Conservation (phyloP, 345 rosid species). For the Lagerstroemia speciosa region DNA sequence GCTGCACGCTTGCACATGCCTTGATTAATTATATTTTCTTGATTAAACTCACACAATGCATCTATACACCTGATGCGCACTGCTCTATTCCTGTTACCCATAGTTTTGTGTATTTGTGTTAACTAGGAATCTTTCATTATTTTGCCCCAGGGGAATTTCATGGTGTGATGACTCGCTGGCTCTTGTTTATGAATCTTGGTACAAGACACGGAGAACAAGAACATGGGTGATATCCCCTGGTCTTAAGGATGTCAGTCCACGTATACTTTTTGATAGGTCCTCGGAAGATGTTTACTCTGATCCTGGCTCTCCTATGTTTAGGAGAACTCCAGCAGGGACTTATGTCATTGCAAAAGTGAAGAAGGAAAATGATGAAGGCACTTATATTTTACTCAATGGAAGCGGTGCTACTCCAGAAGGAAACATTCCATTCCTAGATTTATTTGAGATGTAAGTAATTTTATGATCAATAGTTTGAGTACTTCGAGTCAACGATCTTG, state of each 20-base stretch:
- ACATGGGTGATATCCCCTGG: conserved; percentile 92
- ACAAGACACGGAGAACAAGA: conserved; percentile 77
- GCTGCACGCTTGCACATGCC: too few relatives aligned
- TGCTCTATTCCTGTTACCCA: background rate
- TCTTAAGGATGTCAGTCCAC: conserved; percentile 52
- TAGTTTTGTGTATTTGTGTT: background rate
- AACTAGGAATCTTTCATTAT: background rate
- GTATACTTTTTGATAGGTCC: conserved; percentile 86
- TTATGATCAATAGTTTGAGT: background rate
- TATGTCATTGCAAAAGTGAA: conserved; percentile 82
- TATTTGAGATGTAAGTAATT: conserved; percentile 84
- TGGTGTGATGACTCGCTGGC: conserved; percentile 97
- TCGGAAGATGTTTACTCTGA: conserved; percentile 98
- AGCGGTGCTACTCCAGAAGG: conserved; percentile 96
- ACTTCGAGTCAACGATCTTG: background rate
- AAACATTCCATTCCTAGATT: conserved; percentile 92
- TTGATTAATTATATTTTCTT: background rate
- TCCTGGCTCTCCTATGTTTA: conserved; percentile 93
- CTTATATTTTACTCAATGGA: conserved; percentile 73
- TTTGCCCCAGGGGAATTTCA: conserved; percentile 61
- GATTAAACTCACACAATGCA: background rate
- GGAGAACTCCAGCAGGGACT: conserved; percentile 67
- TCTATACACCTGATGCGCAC: background rate
- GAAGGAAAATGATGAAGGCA: conserved; percentile 61
- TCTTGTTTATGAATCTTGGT: conserved; percentile 92